phyloP scores from a whole-genome alignment of 345 rosid species.

The Physaria fendleri region DNA sequence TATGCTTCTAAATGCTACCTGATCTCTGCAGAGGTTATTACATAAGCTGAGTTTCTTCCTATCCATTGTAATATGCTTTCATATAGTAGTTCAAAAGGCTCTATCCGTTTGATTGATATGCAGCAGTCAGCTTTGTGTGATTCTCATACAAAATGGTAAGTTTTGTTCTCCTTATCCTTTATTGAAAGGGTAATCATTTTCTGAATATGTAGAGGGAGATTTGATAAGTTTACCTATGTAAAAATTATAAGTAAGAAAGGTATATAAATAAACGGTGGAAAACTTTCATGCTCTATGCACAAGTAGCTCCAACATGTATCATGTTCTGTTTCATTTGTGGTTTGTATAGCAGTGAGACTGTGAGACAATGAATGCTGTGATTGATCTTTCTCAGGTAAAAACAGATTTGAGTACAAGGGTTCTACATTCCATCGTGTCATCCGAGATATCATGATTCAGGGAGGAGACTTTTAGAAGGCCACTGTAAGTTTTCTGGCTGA shows the following conservation, averaged over 20 bases:
- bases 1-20: no score
- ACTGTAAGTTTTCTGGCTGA: slow-evolving; percentile 61
- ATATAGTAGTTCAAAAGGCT: slow-evolving; percentile 99
- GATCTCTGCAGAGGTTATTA: slow-evolving; percentile 99
- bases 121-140: slow-evolving; percentile 98
- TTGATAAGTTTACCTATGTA: no score
- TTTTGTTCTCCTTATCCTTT: no score
- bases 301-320: slow-evolving; percentile 35
- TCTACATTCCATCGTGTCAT: slow-evolving; percentile 87
- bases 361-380: background rate
- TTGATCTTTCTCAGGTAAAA: slow-evolving; percentile 57
- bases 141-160: slow-evolving; percentile 89
- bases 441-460: slow-evolving; percentile 97
- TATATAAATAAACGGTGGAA: no score
- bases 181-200: no score
- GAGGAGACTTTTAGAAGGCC: slow-evolving; percentile 96
- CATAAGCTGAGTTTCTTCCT: slow-evolving; percentile 99
- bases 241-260: no score
- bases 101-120: slow-evolving; percentile 90
- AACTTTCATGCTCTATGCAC: slow-evolving; percentile 96
- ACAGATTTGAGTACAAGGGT: slow-evolving; percentile 88
- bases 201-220: no score
- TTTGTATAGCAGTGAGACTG: background rate
- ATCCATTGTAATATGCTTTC: slow-evolving; percentile 83
- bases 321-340: background rate